phyloP scores from a whole-genome alignment of 2,329 filamentous ascomycete species.

The Sclerotinia borealis region DNA sequence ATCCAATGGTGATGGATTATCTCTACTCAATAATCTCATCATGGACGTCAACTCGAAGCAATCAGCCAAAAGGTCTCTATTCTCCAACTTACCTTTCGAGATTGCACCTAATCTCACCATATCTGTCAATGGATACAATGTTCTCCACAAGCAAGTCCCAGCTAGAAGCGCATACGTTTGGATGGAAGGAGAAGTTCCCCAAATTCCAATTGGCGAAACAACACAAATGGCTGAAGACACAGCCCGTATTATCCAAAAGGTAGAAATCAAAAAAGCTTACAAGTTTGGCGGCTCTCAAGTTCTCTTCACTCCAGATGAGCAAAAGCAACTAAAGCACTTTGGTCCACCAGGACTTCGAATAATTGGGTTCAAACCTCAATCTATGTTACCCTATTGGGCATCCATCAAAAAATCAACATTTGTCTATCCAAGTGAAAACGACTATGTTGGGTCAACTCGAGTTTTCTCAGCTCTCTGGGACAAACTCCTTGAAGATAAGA shows the following conservation, averaged over 20 bases:
- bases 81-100: conserved; percentile 82
- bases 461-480: conserved; percentile 89
- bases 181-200: conserved; percentile 75
- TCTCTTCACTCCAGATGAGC: conserved; percentile 78
- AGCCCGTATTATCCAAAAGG: conserved; percentile 68
- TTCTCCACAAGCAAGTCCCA: conserved; percentile 77
- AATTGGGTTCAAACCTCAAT: conserved; percentile 85
- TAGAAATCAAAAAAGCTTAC: conserved; percentile 84
- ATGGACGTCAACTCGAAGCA: conserved; percentile 90
- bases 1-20: conserved; percentile 68
- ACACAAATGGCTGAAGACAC: conserved; percentile 73
- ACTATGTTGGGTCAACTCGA: conserved; percentile 82
- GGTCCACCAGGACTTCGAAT: conserved; percentile 79
- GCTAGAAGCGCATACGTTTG: conserved; percentile 83
- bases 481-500: conserved; percentile 73
- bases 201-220: conserved; percentile 71
- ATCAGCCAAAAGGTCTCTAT: conserved; percentile 75
- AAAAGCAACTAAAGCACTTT: conserved; percentile 70
- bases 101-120: conserved; percentile 79
- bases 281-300: conserved; percentile 92
- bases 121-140: conserved; percentile 86
- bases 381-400: conserved; percentile 72
- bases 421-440: conserved; percentile 88
- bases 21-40: conserved; percentile 70
- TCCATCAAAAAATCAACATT: conserved; percentile 82